Evolutionary conservation across 1,284 basidiomycete genomes (phyloP), one percentile per base, ranked within the genome.

Genomic region (Cutaneotrichosporon daszewskae): DNA sequence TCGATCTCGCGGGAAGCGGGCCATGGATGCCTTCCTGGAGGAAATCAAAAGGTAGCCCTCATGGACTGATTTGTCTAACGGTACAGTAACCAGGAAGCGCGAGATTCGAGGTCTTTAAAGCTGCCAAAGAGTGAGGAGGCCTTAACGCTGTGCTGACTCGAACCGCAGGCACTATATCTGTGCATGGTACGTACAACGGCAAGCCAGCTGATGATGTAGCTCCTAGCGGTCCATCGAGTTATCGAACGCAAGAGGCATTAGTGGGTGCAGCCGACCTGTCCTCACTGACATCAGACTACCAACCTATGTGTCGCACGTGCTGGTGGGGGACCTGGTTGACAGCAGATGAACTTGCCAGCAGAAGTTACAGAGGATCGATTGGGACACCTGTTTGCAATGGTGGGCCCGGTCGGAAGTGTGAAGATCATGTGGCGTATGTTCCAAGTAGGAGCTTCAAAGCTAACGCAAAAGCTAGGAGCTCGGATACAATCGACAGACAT

Each of bases 341-440:
- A 19, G 9, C 13, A 40, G 39, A 31, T 17, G 16, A 36, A 36
- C 25, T 72, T 98, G 7, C 92, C 94, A 1, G 72, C 79, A 3
- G 80, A 85, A 60, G 82, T 92, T 13, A 87, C 82, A 1, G 92
- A 97, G 61, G 80, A 82, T 53, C 76, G 76, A 16, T 69, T 98
- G 22, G 94, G 91, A 2, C 77, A 81, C 47, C 89, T 94, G 68
- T 97, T 94, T 63, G 84, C 86, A 0, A 67, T 71, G 20, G 69
- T 66, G 32, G 77, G 77, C 0, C 71, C 75, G 1, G 69, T 79
- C 5, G 77, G 70, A 0, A 74, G 74, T 11, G 75, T 78, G 43
- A 92, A 95, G 75, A 83, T 96, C 49, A 94, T 96, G 90, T 96
- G 90, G 89, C 91, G 90, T 42, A 78, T 85, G 42, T 76, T 31